phyloP scores from a whole-genome alignment of 495 filamentous ascomycete species.

The Friedmanniomyces simplex region DNA sequence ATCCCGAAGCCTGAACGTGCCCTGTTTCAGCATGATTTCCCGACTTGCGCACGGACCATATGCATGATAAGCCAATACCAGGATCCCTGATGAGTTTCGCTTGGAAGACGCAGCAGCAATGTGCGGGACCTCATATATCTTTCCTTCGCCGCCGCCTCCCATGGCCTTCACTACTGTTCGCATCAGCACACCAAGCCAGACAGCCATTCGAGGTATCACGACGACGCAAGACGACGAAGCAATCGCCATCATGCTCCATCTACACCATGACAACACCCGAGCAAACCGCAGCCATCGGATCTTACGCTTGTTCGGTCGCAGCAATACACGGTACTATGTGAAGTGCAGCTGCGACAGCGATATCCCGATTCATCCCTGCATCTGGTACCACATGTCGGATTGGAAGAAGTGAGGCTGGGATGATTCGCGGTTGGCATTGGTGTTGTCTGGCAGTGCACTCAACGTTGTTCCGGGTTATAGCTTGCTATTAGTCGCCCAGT shows the following conservation, averaged over 20 bases:
- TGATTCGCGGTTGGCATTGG: no score
- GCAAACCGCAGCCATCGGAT: not conserved
- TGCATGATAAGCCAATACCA: not conserved
- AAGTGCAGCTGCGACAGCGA: constrained; percentile 7
- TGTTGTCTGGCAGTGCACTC: no score
- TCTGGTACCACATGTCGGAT: constrained; percentile 12
- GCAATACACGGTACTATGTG: not conserved
- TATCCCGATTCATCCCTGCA: constrained; percentile 6
- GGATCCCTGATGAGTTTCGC: not conserved
- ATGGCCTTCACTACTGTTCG: not conserved
- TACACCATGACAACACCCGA: not conserved
- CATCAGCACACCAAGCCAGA: no score
- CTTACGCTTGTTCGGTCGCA: not conserved
- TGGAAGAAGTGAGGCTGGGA: constrained; percentile 1
- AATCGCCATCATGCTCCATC: not conserved
- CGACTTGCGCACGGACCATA: not conserved
- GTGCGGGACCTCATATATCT: not conserved
- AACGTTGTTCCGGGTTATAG: no score
- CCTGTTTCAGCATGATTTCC: not conserved
- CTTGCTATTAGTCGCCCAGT: no score
- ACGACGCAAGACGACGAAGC: no score
- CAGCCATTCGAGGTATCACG: no score
- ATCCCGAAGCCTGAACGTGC: not conserved
- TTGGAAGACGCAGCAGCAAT: not conserved
- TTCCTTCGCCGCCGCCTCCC: not conserved